Percentiles rank a stretch among this genome's conserved stretches.
phyloP scores from a whole-genome alignment of 2,329 filamentous ascomycete genomes.

The Decorospora gaudefroyi region DNA sequence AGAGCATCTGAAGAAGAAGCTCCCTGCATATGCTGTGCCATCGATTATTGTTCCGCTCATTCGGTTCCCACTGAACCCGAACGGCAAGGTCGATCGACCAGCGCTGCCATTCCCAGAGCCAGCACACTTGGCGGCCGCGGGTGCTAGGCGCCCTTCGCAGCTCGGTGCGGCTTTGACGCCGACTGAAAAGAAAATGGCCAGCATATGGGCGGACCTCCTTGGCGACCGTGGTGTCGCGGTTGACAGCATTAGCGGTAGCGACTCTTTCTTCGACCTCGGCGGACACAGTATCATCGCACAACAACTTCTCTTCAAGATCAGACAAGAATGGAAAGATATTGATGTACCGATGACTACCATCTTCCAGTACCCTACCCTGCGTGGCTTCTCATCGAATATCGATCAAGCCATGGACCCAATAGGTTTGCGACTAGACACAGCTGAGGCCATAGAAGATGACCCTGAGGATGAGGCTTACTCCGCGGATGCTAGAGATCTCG shows the following conservation, averaged over 20 bases:
- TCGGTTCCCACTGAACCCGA: slow-evolving; percentile 68
- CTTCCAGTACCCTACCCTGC: slow-evolving; percentile 68
- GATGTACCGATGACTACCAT: slow-evolving; percentile 73
- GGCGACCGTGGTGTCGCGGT: slow-evolving; percentile 62
- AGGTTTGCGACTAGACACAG: slow-evolving; percentile 51
- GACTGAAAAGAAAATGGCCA: slow-evolving; percentile 69
- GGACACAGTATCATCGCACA: slow-evolving; percentile 82
- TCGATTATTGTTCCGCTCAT: slow-evolving; percentile 73
- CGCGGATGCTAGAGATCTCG: slow-evolving; percentile 58
- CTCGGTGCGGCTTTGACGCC: slow-evolving; percentile 55
- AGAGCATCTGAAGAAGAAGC: slow-evolving; percentile 70
- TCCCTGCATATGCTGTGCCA: slow-evolving; percentile 77
- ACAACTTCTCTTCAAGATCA: slow-evolving; percentile 74
- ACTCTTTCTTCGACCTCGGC: slow-evolving; percentile 77
- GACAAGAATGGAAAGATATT: slow-evolving; percentile 63
- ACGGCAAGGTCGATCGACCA: slow-evolving; percentile 76
- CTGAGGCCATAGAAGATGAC: slow-evolving; percentile 50
- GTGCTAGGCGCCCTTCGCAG: slow-evolving; percentile 52
- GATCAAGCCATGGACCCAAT: slow-evolving; percentile 57
- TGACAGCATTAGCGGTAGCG: slow-evolving; percentile 66
- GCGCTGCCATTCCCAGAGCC: slow-evolving; percentile 80
- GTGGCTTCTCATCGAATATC: slow-evolving; percentile 59
- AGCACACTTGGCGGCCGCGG: slow-evolving; percentile 64
- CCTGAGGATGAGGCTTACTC: slow-evolving; percentile 59
- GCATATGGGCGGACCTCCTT: slow-evolving; percentile 75